Conservation (phyloP, 108 stramenopile species). For the Epithemia pelagica region DNA sequence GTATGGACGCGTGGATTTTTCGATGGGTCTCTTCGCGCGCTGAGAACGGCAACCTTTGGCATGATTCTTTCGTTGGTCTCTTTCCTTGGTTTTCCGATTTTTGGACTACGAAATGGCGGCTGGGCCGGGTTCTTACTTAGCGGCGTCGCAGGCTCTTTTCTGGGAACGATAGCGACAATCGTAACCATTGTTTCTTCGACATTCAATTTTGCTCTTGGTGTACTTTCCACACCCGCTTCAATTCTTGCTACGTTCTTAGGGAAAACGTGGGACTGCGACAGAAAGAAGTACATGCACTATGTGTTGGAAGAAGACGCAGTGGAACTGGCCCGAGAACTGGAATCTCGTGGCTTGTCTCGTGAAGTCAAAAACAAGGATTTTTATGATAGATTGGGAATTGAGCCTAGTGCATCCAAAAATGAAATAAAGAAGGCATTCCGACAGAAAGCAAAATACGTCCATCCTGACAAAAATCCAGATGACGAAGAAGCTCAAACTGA, state of each 20-base stretch:
- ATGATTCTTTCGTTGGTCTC: neutral
- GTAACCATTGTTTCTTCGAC: neutral
- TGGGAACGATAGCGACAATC: neutral
- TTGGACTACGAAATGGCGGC: neutral
- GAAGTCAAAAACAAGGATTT: slow-evolving; percentile 4
- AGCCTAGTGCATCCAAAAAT: slow-evolving; percentile 20
- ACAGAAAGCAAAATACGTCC: slow-evolving; percentile 4
- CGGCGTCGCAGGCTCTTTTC: neutral
- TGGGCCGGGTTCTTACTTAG: neutral
- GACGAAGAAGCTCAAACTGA: slow-evolving; percentile 21
- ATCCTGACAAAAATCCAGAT: slow-evolving; percentile 19
- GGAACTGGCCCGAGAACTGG: slow-evolving; percentile 3
- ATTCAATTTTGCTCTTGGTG: neutral
- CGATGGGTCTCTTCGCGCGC: neutral
- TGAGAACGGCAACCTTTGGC: neutral
- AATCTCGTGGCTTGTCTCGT: neutral
- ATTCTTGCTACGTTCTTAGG: neutral
- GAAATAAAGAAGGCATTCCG: slow-evolving; percentile 11
- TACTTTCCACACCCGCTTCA: neutral
- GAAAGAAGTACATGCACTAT: neutral
- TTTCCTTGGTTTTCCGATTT: neutral
- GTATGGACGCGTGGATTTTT: neutral
- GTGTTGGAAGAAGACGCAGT: neutral
- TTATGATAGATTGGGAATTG: slow-evolving; percentile 33
- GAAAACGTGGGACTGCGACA: neutral